Base-by-base conservation (phyloP, 768 basidiomycete genomes). In the Auricularia sp. region DNA sequence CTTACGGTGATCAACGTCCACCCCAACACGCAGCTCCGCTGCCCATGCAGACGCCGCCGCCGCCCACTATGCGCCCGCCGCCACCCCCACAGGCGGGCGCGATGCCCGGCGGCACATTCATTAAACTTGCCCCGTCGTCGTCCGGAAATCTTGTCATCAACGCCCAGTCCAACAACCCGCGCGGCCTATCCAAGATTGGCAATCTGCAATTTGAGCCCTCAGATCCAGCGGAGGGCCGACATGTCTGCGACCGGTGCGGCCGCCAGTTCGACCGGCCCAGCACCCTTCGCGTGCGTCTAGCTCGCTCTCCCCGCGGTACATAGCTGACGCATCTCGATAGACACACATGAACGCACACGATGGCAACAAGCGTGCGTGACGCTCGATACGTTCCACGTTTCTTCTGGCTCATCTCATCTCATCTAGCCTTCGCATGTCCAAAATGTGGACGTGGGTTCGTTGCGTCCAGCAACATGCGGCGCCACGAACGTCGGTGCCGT, bases 401-500 rank as follows among this genome's bases (percentile, higher is more conserved):
- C 24, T 59, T 33, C 24, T 35, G 11, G 7, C 13, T 35, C 56
- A 54, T n/a, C 54, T 29, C 56, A 18, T 18, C 18, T 10, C 34
- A 10, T 13, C 54, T 7, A 59, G 56, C 56, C 11, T 59, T n/a
- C 56, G 16, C 24, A 14, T 59, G 56, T 18, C 24, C 56, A 34
- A 59, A 59, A 24, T 59, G 56, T 29, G 24, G 56, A 14, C 56
- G 56, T 29, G 56, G 56, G 11, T 59, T 59, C 56, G 29, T 21
- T 29, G 56, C 56, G 34, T 59, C 56, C 34, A 59, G 56, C 29
- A 59, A 59, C 56, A 59, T 59, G 56, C 56, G 56, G 14, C 56
- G 56, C 56, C 56, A 59, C 34, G 56, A 59, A 34, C 56, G 56
- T 18, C 13, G 14, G 24, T 59, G 56, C 29, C 56, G 29, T 7